Conservation (phyloP, 108 stramenopile species). For the Skeletonema grethae region DNA sequence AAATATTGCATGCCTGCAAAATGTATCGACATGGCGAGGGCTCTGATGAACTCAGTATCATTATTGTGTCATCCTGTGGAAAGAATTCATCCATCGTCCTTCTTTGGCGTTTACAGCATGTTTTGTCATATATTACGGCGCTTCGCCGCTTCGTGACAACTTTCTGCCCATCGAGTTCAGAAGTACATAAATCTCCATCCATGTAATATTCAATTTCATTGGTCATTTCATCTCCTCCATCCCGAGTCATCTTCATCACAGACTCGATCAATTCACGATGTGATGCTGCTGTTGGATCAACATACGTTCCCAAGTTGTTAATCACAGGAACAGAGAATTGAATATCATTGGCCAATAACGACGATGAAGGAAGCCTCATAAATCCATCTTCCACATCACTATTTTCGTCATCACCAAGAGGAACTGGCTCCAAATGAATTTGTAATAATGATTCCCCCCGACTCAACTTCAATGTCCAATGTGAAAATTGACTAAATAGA, state of each 20-base stretch:
- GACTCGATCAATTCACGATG: conserved; percentile 12
- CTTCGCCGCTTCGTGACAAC: conserved; percentile 29
- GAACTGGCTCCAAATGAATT: conserved; percentile 17
- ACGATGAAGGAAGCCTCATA: conserved; percentile 21
- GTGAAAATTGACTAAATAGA: conserved; percentile 30
- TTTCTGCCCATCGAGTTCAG: neutral
- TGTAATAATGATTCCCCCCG: conserved; percentile 27
- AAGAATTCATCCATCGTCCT: conserved; percentile 39
- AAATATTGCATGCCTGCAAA: conserved; percentile 27
- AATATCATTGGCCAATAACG: conserved; percentile 27
- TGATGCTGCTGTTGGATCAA: neutral
- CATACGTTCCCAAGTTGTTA: conserved; percentile 23
- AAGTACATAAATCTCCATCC: conserved; percentile 23
- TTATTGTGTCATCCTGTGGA: conserved; percentile 17
- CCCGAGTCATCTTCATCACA: conserved; percentile 14
- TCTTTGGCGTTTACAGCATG: conserved; percentile 35
- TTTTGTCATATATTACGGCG: conserved; percentile 37
- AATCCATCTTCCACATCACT: neutral
- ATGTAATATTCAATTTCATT: conserved; percentile 38
- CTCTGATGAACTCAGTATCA: conserved; percentile 30
- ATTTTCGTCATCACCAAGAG: neutral
- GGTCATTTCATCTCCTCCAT: conserved; percentile 16
- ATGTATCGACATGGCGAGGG: conserved; percentile 33
- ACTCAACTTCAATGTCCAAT: conserved; percentile 40
- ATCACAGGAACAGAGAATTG: conserved; percentile 16